phyloP scores from a whole-genome alignment of 768 basidiomycete genomes.

The Psilocybe cubensis region DNA sequence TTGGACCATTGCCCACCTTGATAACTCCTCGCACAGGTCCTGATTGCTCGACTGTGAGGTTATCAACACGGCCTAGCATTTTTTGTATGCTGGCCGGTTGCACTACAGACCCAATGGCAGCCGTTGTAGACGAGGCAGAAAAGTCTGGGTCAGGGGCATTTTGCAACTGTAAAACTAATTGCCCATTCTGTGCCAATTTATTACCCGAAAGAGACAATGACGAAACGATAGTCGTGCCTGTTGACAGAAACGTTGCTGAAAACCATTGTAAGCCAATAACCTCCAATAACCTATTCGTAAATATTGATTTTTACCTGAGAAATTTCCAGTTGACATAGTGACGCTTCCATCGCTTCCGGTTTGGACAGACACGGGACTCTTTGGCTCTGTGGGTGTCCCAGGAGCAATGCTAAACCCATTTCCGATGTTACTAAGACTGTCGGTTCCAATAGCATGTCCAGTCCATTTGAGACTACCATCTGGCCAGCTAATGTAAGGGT shows the following conservation, averaged over 20 bases:
- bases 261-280: neutral
- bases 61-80: slow-evolving; percentile 28
- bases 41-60: slow-evolving; percentile 36
- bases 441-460: slow-evolving; percentile 36
- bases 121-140: neutral
- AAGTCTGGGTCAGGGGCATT: slow-evolving; percentile 36
- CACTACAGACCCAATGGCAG: slow-evolving; percentile 12
- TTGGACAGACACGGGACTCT: slow-evolving; percentile 32
- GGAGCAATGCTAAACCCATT: slow-evolving; percentile 26
- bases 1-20: slow-evolving; percentile 24
- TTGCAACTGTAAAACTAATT: slow-evolving; percentile 35
- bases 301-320: slow-evolving; percentile 28
- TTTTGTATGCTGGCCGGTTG: slow-evolving; percentile 12
- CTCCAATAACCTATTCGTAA: neutral
- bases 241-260: slow-evolving; percentile 33
- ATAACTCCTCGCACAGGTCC: slow-evolving; percentile 41
- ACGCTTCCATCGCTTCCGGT: slow-evolving; percentile 22
- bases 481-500: slow-evolving; percentile 33
- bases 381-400: slow-evolving; percentile 36
- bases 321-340: slow-evolving; percentile 36
- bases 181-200: slow-evolving; percentile 29
- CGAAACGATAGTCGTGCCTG: slow-evolving; percentile 33
- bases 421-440: slow-evolving; percentile 23
- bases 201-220: slow-evolving; percentile 32
- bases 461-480: slow-evolving; percentile 44